Evolutionary conservation across 345 rosid species (phyloP), one percentile per base, ranked within the genome.

Genomic region (Clarkia xantiana): DNA sequence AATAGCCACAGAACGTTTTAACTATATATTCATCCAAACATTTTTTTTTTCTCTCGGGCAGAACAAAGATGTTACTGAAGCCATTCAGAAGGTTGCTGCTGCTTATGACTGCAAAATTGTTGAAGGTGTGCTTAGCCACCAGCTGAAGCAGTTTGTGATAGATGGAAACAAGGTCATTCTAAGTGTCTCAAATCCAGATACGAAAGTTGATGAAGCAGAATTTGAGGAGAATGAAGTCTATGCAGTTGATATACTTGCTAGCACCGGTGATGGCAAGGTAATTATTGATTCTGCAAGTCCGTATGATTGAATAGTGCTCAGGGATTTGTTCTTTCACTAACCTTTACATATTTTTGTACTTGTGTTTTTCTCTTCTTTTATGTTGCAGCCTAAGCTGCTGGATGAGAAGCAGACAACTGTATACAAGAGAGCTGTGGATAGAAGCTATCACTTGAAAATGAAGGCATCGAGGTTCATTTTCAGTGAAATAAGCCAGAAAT

Each of bases 241-340:
- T 56, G 76, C 85, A 0, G 61, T 93, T 19, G 99, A 93, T 65
- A 93, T 93, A 23, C 84, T 93, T 15, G 74, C 94, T 36, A 87
- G 95, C 67, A 75, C 99, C 0, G 99, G 96, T 51, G 99, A 93
- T 15, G 99, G 99, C 60, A 93, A 93, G 99, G 99, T 93, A 71
- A 69, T 68, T 57, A 52, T 7, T 34, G 22, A 10, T 36, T 29
- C 2, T 10, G 5, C 36, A 5, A 20, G 18, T n/a, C 18, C 11
- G 14, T 15, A 22, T 58, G 38, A 52, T 10, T 20, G 59, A 16
- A 44, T 40, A 18, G 20, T 62, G 51, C 40, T 47, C 36, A n/a
- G 4, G 5, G 25, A 5, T 29, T 7, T 5, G 8, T 7, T 2
- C 36, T 2, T 29, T 29, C 36, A 29, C 36, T 29, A 10, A 29